Evolutionary conservation across 1,139 yeast genomes (phyloP).

Genomic region (Ogataea hybrid): DNA sequence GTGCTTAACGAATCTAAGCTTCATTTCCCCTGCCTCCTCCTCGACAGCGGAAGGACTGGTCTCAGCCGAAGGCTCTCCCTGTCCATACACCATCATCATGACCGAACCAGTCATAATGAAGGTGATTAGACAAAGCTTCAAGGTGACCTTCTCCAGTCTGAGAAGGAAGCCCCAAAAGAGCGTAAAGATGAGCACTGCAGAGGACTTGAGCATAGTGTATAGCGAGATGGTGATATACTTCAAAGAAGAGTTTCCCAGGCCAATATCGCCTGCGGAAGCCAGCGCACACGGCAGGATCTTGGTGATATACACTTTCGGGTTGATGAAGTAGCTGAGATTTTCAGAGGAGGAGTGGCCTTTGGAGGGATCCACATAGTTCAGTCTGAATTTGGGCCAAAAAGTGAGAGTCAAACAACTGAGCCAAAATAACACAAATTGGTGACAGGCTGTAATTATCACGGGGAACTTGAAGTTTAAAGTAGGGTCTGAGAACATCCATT

Average conservation of each 20-base stretch:
- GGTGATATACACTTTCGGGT: conserved; percentile 38
- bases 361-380: conserved; percentile 32
- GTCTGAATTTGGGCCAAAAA: conserved; percentile 48
- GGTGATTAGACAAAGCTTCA: conserved; percentile 67
- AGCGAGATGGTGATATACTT: conserved; percentile 75
- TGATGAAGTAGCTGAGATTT: conserved; percentile 18
- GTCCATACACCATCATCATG: conserved; percentile 71
- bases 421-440: conserved; percentile 68
- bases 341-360: conserved; percentile 13
- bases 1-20: conserved; percentile 12
- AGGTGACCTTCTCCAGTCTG: conserved; percentile 67
- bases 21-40: conserved; percentile 25
- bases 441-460: conserved; percentile 76
- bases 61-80: conserved; percentile 22
- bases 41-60: conserved; percentile 13
- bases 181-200: conserved; percentile 83
- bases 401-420: conserved; percentile 46
- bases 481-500: conserved; percentile 92
- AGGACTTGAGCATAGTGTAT: conserved; percentile 91
- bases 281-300: conserved; percentile 81
- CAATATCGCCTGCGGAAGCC: conserved; percentile 92
- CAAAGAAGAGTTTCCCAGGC: conserved; percentile 83
- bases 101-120: conserved; percentile 79
- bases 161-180: conserved; percentile 81
- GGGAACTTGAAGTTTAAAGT: conserved; percentile 81